phyloP scores from a whole-genome alignment of 2,329 filamentous ascomycete species.

The Nigrograna mackinnonii region DNA sequence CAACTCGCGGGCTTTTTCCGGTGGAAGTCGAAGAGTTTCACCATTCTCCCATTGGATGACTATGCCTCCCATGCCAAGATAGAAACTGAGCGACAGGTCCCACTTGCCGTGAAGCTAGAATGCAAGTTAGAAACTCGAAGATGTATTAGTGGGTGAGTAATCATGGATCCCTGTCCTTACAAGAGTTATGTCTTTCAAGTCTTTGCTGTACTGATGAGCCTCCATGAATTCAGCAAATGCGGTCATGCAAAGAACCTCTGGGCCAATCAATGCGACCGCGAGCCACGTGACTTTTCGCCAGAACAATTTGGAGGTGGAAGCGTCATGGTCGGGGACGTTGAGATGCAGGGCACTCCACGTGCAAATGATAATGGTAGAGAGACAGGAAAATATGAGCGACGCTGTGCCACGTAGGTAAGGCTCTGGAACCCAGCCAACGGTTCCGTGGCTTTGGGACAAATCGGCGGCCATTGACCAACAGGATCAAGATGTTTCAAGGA shows the following conservation, averaged over 20 bases:
- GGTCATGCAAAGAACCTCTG: background rate
- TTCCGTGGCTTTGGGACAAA: too few species aligned
- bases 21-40: background rate
- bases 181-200: too few species aligned
- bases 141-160: too few species aligned
- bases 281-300: background rate
- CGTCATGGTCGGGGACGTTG: constrained; percentile 22
- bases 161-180: too few species aligned
- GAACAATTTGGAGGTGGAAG: background rate
- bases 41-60: background rate
- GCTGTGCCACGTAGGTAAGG: constrained; percentile 29
- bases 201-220: background rate
- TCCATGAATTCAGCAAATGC: background rate
- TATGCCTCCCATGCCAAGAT: constrained; percentile 3
- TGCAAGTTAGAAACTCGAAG: too few species aligned
- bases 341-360: constrained; percentile 34
- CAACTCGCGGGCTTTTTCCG: background rate
- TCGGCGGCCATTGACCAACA: too few species aligned
- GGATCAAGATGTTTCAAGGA: too few species aligned
- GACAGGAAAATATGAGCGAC: constrained; percentile 36
- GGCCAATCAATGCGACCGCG: background rate
- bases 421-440: constrained; percentile 16
- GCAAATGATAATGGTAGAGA: constrained; percentile 35
- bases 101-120: background rate
- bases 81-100: background rate